Percentiles rank a stretch among this genome's conserved stretches.
These are phyloP conservation scores for Phaeosphaeria sp. DNA, from an alignment of 2,329 filamentous ascomycete genomes.

Conservation along the genomic window DNA sequence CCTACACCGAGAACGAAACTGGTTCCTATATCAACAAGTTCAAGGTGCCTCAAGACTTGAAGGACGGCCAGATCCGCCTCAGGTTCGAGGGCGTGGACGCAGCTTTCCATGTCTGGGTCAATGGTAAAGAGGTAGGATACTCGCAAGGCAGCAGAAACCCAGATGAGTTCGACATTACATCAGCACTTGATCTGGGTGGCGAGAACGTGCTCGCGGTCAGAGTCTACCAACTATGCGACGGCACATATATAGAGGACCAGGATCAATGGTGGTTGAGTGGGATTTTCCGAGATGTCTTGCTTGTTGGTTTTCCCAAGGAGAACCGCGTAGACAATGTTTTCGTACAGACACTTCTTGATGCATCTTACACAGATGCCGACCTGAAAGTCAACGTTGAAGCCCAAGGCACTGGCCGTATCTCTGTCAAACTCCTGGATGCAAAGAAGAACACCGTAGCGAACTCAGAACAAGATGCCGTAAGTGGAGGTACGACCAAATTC, in stretches of 20 bases:
- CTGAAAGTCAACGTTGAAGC: constrained; percentile 57
- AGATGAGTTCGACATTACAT: constrained; percentile 72
- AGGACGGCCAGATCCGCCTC: constrained; percentile 64
- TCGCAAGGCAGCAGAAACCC: constrained; percentile 73
- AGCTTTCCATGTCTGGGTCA: constrained; percentile 74
- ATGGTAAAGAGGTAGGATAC: constrained; percentile 69
- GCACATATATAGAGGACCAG: constrained; percentile 72
- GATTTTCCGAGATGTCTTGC: constrained; percentile 69
- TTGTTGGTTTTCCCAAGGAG: constrained; percentile 63
- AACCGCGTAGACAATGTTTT: constrained; percentile 65
- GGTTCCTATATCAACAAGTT: constrained; percentile 68
- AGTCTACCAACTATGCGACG: constrained; percentile 76
- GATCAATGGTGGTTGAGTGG: constrained; percentile 73
- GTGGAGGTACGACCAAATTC: constrained; percentile 28
- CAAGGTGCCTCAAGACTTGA: constrained; percentile 58
- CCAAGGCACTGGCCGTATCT: constrained; percentile 51
- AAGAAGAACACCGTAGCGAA: constrained; percentile 34
- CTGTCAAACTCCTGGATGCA: constrained; percentile 56
- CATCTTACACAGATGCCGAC: constrained; percentile 58
- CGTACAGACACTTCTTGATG: constrained; percentile 62
- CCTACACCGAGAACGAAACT: constrained; percentile 67
- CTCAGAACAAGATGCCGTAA: constrained; percentile 16
- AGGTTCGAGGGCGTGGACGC: constrained; percentile 77
- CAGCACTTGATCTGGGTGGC: constrained; percentile 52
- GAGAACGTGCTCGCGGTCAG: constrained; percentile 66